Base-by-base conservation (phyloP, 1,284 basidiomycete species). In the Puccinia hordei region DNA sequence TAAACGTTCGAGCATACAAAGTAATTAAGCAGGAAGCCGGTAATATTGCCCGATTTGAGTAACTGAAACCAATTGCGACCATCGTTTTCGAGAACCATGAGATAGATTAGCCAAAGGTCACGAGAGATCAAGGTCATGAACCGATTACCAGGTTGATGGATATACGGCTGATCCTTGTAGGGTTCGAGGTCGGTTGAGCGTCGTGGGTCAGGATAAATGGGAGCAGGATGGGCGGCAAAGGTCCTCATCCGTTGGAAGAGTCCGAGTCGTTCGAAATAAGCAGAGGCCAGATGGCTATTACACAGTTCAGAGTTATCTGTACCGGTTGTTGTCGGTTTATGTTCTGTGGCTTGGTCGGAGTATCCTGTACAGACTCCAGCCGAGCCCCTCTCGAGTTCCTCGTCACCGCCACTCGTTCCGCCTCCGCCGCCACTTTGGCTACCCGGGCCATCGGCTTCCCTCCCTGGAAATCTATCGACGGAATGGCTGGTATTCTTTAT, bases 181-280 rank as follows among this genome's bases (percentile, higher is more conserved):
- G 73, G 73, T 30, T 35, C 57, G 12, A 63, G 46, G 57, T 71
- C 68, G 51, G 24, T 71, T 24, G 53, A 35, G 30, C 57, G 76
- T 19, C 38, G 41, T 0, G 19, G 33, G 19, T 74, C 55, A 17
- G 24, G n/a, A 41, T 27, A n/a, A 9, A 22, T 35, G 81, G 69
- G 83, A 80, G 27, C 35, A 24, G 73, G 41, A 74, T 66, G 63
- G 38, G 24, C 38, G 19, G 73, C 51, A 27, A 59, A 74, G 15
- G 44, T 17, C 4, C 82, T 51, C 81, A 85, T 85, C 12, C 84
- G 81, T 41, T 83, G 83, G 72, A 85, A 82, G 22, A 82, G 49
- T 13, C 53, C 79, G 65, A 83, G 84, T 13, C 84, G 81, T 41
- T 82, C 74, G 22, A 81, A 69, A 9, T 84, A 82, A 55, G 85